These are phyloP conservation scores for Parachaetomium inaequale DNA, from an alignment of 495 filamentous ascomycete genomes.

Conservation along the genomic window DNA sequence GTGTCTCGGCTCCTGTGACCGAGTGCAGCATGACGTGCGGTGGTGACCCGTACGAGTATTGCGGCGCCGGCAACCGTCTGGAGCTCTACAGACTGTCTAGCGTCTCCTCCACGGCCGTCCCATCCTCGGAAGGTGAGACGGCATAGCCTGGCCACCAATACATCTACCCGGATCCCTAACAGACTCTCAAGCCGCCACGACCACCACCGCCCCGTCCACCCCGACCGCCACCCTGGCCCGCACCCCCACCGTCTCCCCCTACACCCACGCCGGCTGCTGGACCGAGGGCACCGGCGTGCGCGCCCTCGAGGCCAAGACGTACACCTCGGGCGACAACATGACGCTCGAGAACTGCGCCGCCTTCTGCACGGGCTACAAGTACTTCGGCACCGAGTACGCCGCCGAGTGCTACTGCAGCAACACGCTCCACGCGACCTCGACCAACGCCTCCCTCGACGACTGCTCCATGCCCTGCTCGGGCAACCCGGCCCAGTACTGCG, in stretches of 20 bases:
- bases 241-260: slow-evolving; percentile 37
- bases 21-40: slow-evolving; percentile 45
- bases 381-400: slow-evolving; percentile 47
- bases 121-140: slow-evolving; percentile 16
- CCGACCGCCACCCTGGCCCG: slow-evolving; percentile 33
- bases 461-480: slow-evolving; percentile 44
- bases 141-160: neutral
- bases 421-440: slow-evolving; percentile 31
- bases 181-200: neutral
- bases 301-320: slow-evolving; percentile 33
- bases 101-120: neutral
- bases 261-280: slow-evolving; percentile 43
- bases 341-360: slow-evolving; percentile 45
- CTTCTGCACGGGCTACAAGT: slow-evolving; percentile 44
- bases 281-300: slow-evolving; percentile 41
- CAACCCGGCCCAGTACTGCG: slow-evolving; percentile 40
- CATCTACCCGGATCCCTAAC: slow-evolving; percentile 2
- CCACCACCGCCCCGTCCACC: slow-evolving; percentile 18
- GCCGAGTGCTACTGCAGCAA: slow-evolving; percentile 50
- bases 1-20: slow-evolving; percentile 21
- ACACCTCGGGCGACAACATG: slow-evolving; percentile 39
- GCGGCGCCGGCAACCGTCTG: slow-evolving; percentile 44
- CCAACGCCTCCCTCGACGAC: slow-evolving; percentile 27
- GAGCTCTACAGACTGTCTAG: slow-evolving; percentile 34
- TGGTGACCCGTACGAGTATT: slow-evolving; percentile 40